phyloP scores from a whole-genome alignment of 2,329 filamentous ascomycete species.

The Xylariaceae sp. region DNA sequence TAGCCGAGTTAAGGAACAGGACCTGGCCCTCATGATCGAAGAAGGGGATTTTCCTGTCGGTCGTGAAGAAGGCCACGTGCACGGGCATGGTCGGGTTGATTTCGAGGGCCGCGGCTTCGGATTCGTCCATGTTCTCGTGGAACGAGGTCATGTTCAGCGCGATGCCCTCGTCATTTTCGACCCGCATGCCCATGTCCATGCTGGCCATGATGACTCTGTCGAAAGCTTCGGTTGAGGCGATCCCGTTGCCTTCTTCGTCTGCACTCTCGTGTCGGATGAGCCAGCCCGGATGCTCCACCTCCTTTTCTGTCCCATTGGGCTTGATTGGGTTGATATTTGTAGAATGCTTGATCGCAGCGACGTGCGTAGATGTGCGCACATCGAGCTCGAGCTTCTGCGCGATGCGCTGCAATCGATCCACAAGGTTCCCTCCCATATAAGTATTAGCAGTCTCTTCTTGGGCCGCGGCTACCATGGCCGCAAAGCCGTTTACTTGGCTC shows the following conservation, averaged over 20 bases:
- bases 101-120: neutral
- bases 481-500: constrained; percentile 16
- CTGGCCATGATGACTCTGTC: constrained; percentile 14
- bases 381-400: neutral
- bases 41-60: constrained; percentile 1
- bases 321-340: no score
- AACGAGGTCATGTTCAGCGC: neutral
- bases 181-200: neutral
- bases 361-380: constrained; percentile 11
- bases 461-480: constrained; percentile 18
- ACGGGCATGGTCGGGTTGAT: neutral
- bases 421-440: constrained; percentile 20
- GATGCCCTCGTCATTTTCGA: neutral
- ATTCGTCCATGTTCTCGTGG: neutral
- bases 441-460: constrained; percentile 21
- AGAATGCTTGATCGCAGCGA: constrained; percentile 1
- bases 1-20: constrained; percentile 4
- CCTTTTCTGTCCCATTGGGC: neutral
- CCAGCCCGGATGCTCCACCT: constrained; percentile 1
- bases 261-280: constrained; percentile 7
- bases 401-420: constrained; percentile 7
- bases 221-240: constrained; percentile 7
- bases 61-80: constrained; percentile 11
- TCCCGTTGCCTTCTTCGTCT: neutral
- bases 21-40: constrained; percentile 5